Conservation (phyloP, 805 yeast species). For the Candida germanica region DNA sequence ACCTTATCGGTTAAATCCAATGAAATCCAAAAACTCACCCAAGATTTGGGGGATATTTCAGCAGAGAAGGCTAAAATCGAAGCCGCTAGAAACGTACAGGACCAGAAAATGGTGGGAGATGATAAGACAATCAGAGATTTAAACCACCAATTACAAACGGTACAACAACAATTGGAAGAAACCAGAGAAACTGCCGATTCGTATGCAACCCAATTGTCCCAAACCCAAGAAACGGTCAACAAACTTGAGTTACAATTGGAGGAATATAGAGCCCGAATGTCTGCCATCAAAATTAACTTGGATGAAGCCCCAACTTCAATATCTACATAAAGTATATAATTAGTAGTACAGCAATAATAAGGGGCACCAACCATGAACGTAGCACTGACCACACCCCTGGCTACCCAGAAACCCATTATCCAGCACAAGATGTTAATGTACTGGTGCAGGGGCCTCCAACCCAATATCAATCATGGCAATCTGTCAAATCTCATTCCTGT, state of each 20-base stretch:
- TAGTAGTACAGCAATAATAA: no score
- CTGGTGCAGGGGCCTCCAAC: no score
- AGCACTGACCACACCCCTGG: no score
- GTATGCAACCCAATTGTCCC: neutral
- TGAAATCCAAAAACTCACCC: neutral
- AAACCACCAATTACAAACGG: neutral
- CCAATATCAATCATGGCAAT: no score
- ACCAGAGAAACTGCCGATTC: neutral
- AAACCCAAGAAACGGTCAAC: neutral
- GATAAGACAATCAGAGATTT: conserved; percentile 1
- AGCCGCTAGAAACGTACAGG: conserved; percentile 7
- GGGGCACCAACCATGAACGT: no score
- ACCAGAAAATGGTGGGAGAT: conserved; percentile 5
- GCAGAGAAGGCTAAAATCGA: neutral
- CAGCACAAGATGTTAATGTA: no score
- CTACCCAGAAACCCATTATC: no score
- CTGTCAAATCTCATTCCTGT: no score
- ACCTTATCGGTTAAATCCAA: neutral
- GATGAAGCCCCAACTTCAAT: no score
- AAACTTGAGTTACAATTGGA: neutral
- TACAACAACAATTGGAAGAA: neutral
- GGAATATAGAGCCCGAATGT: neutral
- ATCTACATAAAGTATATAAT: no score
- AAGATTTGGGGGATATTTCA: neutral
- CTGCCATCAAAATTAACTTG: neutral